phyloP scores from a whole-genome alignment of 441 rosid genomes.

The Pelargonium myrrhifolium region DNA sequence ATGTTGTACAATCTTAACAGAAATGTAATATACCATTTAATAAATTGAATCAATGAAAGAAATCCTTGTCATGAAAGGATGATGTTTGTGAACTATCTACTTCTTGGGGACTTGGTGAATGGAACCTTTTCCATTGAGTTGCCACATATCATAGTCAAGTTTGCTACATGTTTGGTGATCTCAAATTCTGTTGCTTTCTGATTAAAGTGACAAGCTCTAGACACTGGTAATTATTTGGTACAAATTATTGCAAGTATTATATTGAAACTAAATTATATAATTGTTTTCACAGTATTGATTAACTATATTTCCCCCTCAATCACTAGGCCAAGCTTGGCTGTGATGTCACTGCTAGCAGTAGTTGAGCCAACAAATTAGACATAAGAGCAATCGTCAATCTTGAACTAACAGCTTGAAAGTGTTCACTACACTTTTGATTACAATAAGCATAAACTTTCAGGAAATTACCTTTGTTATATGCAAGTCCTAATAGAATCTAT shows the following conservation, averaged over 20 bases:
- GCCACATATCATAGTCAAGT: constrained; percentile 3
- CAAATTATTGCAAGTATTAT: constrained; percentile 1
- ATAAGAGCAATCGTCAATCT: background rate
- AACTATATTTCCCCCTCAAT: background rate
- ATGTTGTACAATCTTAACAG: background rate
- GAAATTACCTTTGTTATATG: constrained; percentile 10
- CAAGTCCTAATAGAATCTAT: background rate
- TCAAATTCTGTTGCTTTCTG: constrained; percentile 6
- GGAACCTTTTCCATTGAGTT: background rate
- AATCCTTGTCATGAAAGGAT: constrained; percentile 8
- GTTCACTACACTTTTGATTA: background rate
- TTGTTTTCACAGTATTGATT: background rate
- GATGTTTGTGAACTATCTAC: background rate
- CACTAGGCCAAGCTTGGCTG: background rate
- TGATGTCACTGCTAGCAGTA: constrained; percentile 43
- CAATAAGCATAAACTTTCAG: constrained; percentile 6
- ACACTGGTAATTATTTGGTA: background rate
- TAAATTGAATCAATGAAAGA: constrained; percentile 2
- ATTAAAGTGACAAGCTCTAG: constrained; percentile 5
- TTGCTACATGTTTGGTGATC: constrained; percentile 9
- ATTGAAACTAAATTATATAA: background rate
- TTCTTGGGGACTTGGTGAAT: background rate
- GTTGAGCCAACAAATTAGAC: constrained; percentile 32
- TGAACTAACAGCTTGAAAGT: constrained; percentile 3
- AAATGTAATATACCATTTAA: background rate